Base-by-base conservation (phyloP, 2,329 filamentous ascomycete species). In the Endothia cerciana region DNA sequence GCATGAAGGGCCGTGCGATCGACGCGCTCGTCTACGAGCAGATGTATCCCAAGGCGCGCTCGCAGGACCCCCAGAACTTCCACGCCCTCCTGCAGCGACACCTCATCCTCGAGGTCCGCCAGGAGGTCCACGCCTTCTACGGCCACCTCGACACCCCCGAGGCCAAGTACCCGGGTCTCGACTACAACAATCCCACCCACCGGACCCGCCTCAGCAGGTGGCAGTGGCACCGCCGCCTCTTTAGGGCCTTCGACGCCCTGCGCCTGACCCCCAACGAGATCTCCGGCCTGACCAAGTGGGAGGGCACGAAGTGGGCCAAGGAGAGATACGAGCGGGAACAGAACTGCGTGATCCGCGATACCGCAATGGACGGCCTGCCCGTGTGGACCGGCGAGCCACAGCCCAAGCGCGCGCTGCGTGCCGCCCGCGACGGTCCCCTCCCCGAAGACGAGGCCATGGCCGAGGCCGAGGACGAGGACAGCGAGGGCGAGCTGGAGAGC, bases 231-330 rank as follows among this genome's bases (percentile, higher is more conserved):
- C 84, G 87, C 68, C 86, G 89, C 65, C 84, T 94, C 15, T 94
- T 94, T 76, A 86, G 88, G 49, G 90, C 91, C 36, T 93, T 94
- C 72, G 90, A 93, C 76, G 79, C 77, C 33, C 82, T 94, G 30
- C 83, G 83, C 53, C 81, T 94, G 47, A 94, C 91, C 8, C 79
- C 86, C 65, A 80, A 82, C 71, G 91, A 94, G 75, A 92, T 94
- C 71, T 83, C 87, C 63, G 81, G 82, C 59, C 81, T 94, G 74
- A 93, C 91, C 66, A 89, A 91, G 73, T 94, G 91, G 91, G 91
- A 94, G 79, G 91, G 91, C 65, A 94, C 91, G 11, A 88, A 89
- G 68, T 94, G 91, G 91, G 91, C 91, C 68, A 89, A 93, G 74
- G 90, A 93, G 74, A 86, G 91, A 63, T 94, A 89, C 74, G 91